Evolutionary conservation across 2,329 filamentous ascomycete species (phyloP).

Genomic region (Fusarium sp.): DNA sequence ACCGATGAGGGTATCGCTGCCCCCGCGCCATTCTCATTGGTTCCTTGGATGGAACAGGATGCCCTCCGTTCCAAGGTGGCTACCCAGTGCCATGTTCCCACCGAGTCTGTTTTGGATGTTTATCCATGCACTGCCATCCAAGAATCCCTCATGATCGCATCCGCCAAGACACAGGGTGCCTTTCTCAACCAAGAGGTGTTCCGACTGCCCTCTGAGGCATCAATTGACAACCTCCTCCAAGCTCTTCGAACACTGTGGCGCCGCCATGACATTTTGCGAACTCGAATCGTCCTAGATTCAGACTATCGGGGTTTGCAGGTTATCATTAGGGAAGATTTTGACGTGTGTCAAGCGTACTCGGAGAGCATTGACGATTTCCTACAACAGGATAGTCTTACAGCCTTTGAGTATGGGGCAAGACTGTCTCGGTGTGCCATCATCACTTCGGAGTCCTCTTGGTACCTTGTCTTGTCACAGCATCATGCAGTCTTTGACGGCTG

Average conservation of each 20-base stretch:
- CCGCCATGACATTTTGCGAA: not conserved
- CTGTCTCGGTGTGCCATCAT: not conserved
- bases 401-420: no score
- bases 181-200: not conserved
- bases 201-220: not conserved
- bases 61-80: not conserved
- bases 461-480: not conserved
- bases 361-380: not conserved
- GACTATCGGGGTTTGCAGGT: not conserved
- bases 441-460: rapidly evolving
- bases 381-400: not conserved
- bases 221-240: not conserved
- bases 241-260: no score
- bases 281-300: not conserved
- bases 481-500: not conserved
- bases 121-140: not conserved
- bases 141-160: not conserved
- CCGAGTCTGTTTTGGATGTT: not conserved
- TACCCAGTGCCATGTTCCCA: not conserved
- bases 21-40: not conserved
- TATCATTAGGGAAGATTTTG: not conserved
- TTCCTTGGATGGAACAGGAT: not conserved
- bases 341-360: not conserved
- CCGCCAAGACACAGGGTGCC: not conserved
- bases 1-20: not conserved